Conservation (phyloP, 2,329 filamentous ascomycete species). For the Rosellinia necatrix region DNA sequence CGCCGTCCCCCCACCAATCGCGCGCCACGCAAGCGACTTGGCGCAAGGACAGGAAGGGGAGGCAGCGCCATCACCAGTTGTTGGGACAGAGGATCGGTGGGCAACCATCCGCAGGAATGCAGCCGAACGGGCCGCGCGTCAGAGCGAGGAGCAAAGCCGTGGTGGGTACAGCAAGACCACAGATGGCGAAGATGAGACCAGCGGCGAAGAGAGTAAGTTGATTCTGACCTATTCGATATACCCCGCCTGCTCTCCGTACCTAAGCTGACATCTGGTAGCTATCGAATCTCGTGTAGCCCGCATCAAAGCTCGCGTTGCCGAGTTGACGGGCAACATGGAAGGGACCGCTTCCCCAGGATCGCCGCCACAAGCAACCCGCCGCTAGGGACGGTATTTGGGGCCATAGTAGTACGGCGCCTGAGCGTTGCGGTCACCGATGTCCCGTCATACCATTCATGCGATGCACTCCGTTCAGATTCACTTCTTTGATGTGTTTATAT, state of each 20-base stretch:
- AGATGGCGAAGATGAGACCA: slow-evolving; percentile 83
- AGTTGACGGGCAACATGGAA: slow-evolving; percentile 87
- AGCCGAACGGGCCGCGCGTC: slow-evolving; percentile 73
- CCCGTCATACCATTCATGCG: neutral
- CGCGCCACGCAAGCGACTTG: slow-evolving; percentile 44
- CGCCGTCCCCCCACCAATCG: slow-evolving; percentile 57
- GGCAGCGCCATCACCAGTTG: slow-evolving; percentile 39
- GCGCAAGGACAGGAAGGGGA: slow-evolving; percentile 40
- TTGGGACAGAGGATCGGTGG: slow-evolving; percentile 77
- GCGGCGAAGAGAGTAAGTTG: slow-evolving; percentile 70
- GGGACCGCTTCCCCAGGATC: slow-evolving; percentile 44
- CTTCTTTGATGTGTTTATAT: slow-evolving; percentile 21
- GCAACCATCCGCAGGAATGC: slow-evolving; percentile 96
- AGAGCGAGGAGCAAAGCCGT: slow-evolving; percentile 67
- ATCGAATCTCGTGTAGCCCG: slow-evolving; percentile 96
- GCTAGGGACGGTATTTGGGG: slow-evolving; percentile 40
- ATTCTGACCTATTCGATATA: neutral
- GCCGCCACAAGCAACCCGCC: slow-evolving; percentile 43
- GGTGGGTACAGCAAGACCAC: slow-evolving; percentile 60
- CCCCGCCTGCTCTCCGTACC: neutral
- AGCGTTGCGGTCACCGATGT: slow-evolving; percentile 10
- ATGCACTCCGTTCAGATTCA: slow-evolving; percentile 5
- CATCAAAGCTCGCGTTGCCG: slow-evolving; percentile 96
- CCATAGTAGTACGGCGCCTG: slow-evolving; percentile 28
- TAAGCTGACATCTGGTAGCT: slow-evolving; percentile 57